Base-by-base conservation (phyloP, 140 eudicot species). In the Erigeron philadelphicus region DNA sequence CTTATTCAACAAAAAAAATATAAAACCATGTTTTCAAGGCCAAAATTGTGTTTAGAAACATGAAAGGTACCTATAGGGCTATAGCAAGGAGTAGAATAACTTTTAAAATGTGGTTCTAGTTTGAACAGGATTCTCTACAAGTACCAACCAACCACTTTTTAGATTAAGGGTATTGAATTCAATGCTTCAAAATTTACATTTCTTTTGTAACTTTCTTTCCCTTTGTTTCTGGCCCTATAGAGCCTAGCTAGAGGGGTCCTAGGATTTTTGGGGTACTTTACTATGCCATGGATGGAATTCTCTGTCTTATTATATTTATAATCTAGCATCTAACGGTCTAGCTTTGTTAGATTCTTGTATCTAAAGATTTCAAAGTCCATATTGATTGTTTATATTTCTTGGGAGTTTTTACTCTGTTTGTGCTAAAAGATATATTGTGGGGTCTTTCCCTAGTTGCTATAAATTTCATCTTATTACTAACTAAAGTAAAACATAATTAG, bases 191-290 rank as follows among this genome's bases (percentile, higher is more conserved):
- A 44, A 21, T 54, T 69, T 64, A 54, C 47, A 13, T 71, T 74
- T 53, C 12, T 40, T 6, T 16, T 53, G 25, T n/a, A 53, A 53
- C 70, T 71, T 83, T 76, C 64, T 77, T 76, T 58, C 58, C 64
- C 75, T 74, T 75, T 67, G 75, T 77, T 73, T 68, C 66, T 65
- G 74, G 74, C 84, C 63, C 81, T 47, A 64, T 45, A 16, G 49
- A 55, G 61, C 50, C 50, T 16, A 5, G 47, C 61, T 70, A 74
- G 76, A 61, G 69, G 80, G 78, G 87, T 70, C 83, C 81, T 74
- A 67, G 79, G 71, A 75, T 66, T 83, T 66, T 83, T 76, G 69
- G 75, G 80, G 75, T 73, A 80, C 78, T 79, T 80, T 64, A 43
- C 76, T 42, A 66, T 48, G 53, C 74, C 68, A 78, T 69, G 43